A percentile compares a stretch with the other conserved stretches of the same genome.
phyloP scores from a whole-genome alignment of 805 yeast genomes.

The Kodamaea hsintzibuensis region DNA sequence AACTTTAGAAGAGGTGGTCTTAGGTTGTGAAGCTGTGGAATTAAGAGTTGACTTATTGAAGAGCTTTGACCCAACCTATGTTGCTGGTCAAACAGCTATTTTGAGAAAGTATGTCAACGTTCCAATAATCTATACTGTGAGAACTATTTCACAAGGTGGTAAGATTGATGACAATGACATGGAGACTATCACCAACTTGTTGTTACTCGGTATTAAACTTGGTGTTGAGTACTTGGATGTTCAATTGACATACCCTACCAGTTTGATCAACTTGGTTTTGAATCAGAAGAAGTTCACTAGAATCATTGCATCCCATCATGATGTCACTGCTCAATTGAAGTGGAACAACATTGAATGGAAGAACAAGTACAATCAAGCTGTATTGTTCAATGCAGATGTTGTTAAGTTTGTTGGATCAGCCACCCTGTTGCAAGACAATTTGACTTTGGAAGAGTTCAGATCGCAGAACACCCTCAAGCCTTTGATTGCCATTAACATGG shows the following conservation, averaged over 20 bases:
- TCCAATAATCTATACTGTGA: constrained; percentile 80
- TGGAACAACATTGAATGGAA: constrained; percentile 80
- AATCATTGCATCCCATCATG: constrained; percentile 83
- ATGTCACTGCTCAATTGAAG: constrained; percentile 56
- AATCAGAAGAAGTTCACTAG: constrained; percentile 59
- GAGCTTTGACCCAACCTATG: constrained; percentile 51
- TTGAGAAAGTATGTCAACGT: constrained; percentile 63
- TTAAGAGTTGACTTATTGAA: constrained; percentile 73
- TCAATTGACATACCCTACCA: constrained; percentile 68
- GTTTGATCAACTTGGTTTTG: constrained; percentile 51
- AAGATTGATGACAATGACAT: constrained; percentile 62
- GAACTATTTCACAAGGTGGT: constrained; percentile 84
- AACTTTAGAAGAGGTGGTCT: constrained; percentile 51
- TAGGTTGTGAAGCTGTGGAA: constrained; percentile 83
- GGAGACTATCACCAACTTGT: constrained; percentile 49
- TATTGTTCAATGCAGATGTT: constrained; percentile 64
- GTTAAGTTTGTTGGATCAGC: constrained; percentile 87
- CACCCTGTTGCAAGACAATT: constrained; percentile 60
- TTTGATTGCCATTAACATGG: constrained; percentile 82
- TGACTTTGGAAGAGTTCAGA: constrained; percentile 70
- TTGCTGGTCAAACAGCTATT: constrained; percentile 70
- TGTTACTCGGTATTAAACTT: constrained; percentile 63
- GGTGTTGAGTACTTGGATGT: constrained; percentile 84
- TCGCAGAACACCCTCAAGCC: constrained; percentile 55
- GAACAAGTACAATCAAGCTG: constrained; percentile 66